Conservation (phyloP, 176 grass and related monocot genomes). For the Rhipidocladum racemiflorum region DNA sequence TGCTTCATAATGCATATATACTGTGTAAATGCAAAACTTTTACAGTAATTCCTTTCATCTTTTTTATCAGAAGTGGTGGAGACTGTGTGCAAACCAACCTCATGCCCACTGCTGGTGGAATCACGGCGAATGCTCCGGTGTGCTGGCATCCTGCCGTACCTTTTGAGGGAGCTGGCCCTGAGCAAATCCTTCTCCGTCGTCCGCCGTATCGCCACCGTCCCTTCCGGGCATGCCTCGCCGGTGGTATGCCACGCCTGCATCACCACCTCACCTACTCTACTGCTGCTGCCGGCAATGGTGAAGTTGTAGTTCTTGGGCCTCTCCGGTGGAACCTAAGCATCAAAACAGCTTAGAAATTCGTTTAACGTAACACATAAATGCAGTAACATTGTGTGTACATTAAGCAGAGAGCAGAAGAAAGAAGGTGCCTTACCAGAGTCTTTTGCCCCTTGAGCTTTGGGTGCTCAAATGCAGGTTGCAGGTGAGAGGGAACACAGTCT, state of each 20-base stretch:
- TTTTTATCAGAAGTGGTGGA: neutral
- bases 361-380: neutral
- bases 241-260: slow-evolving; percentile 58
- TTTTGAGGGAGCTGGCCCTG: slow-evolving; percentile 49
- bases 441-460: slow-evolving; percentile 49
- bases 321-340: slow-evolving; percentile 60
- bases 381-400: neutral
- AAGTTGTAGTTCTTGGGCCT: slow-evolving; percentile 56
- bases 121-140: slow-evolving; percentile 37
- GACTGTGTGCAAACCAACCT: slow-evolving; percentile 38
- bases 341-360: neutral
- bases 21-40: neutral
- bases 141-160: slow-evolving; percentile 60
- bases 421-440: slow-evolving; percentile 33
- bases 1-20: neutral
- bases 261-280: neutral
- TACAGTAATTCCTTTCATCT: neutral
- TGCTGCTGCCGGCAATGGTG: neutral
- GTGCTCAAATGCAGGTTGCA: slow-evolving; percentile 72
- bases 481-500: slow-evolving; percentile 69
- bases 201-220: slow-evolving; percentile 56
- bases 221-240: slow-evolving; percentile 60
- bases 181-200: slow-evolving; percentile 63
- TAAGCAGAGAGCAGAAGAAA: neutral
- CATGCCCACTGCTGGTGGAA: slow-evolving; percentile 55